phyloP scores from a whole-genome alignment of 768 basidiomycete species.

The Tricholoma furcatifolium region DNA sequence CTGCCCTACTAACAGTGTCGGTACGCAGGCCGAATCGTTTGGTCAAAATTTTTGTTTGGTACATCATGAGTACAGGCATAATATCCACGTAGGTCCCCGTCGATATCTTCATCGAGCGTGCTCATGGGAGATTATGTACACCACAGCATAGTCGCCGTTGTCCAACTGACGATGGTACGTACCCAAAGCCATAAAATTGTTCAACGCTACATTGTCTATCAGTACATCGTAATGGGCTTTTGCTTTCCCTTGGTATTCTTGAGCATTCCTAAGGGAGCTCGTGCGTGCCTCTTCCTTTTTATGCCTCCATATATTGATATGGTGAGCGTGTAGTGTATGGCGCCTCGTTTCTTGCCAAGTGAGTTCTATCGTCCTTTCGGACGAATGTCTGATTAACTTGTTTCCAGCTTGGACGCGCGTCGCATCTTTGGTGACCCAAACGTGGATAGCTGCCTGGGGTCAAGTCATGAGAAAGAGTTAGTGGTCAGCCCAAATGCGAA shows the following conservation, averaged over 20 bases:
- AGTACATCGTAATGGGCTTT: neutral
- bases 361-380: neutral
- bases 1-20: neutral
- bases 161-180: neutral
- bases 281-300: neutral
- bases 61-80: neutral
- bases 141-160: neutral
- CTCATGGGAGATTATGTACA: neutral
- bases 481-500: too few species aligned
- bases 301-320: neutral
- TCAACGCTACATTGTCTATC: too few species aligned
- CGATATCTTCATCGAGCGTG: neutral
- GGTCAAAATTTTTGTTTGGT: neutral
- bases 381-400: too few species aligned
- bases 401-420: too few species aligned
- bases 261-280: neutral
- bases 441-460: too few species aligned
- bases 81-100: neutral
- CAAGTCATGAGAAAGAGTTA: too few species aligned
- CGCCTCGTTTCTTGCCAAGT: neutral
- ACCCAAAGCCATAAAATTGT: neutral
- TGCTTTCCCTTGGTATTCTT: neutral
- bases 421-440: too few species aligned
- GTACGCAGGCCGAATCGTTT: neutral
- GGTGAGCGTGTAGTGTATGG: neutral